phyloP scores from a whole-genome alignment of 2,329 filamentous ascomycete species.

The Blastomyces emzantsi region DNA sequence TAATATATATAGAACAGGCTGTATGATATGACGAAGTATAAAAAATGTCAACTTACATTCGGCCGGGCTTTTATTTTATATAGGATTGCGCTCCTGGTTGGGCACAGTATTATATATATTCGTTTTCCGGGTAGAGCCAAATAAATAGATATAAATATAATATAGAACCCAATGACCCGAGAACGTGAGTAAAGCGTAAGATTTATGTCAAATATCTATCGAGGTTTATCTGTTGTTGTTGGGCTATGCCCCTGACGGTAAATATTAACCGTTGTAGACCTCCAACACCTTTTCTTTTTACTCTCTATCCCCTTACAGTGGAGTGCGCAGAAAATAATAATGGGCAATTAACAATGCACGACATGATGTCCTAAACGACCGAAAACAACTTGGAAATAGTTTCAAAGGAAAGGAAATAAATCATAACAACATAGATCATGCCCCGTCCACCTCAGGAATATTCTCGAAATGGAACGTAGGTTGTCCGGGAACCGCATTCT shows the following conservation, averaged over 20 bases:
- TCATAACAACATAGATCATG: not conserved
- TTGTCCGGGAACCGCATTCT: conserved; percentile 68
- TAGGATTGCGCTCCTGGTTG: not conserved
- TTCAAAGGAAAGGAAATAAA: not conserved
- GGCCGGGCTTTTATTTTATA: not conserved
- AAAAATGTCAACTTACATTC: not conserved
- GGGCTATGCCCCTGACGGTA: not conserved
- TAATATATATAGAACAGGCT: not conserved
- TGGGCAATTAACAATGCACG: not conserved
- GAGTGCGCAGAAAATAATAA: not conserved
- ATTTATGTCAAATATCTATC: not conserved
- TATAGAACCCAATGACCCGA: not conserved
- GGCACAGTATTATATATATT: not conserved
- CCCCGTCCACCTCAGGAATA: conserved; percentile 35
- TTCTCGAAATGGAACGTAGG: conserved; percentile 85
- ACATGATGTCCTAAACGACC: not conserved
- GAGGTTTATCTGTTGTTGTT: not conserved
- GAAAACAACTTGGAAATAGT: not conserved
- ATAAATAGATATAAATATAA: not conserved
- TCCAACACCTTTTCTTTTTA: not conserved
- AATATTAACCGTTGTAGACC: not conserved
- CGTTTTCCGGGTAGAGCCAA: not conserved
- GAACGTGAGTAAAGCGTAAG: too few relatives aligned
- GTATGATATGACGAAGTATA: conserved; percentile 1
- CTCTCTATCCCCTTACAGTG: not conserved